Evolutionary conservation across 192 early-diverging fungal species (phyloP), one percentile per base, ranked within the genome.

Genomic region (Entomortierella parvispora): DNA sequence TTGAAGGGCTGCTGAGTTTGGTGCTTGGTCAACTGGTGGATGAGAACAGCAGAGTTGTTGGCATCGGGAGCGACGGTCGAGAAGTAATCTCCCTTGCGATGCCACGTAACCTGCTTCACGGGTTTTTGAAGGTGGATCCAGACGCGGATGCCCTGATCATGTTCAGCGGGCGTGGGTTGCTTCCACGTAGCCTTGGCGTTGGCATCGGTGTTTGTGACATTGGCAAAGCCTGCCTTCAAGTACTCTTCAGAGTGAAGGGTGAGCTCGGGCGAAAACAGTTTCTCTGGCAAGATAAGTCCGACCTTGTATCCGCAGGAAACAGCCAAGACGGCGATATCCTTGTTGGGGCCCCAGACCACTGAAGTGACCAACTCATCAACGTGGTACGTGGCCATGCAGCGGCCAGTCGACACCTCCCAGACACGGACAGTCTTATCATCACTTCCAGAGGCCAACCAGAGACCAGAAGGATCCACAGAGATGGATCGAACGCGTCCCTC

Each of bases 51-150:
- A 62, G 86, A 66, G 74, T 85, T 84, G 32, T 83, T 88, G 74
- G 89, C 93, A 65, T 97, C 92, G 1, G 95, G 89, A 1, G 90
- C 88, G 18, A 97, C 88, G 28, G 93, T 93, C 1, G 93, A 86
- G 83, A 98, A 90, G 81, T 99, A 99, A 82, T 99, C 95, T 61
- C 97, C 97, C 77, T 93, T 96, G 55, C 93, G 85, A 81, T 99
- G 97, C 97, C 97, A 99, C 28, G 86, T 85, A 45, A 99, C 80
- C 58, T 90, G 87, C 64, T 92, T 96, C 33, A 96, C 92, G 12
- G 83, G 76, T 62, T 87, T 72, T 43, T 68, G 65, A 25, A 81
- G 62, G 59, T 66, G 65, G 46, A 75, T 43, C 56, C 62, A 75
- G 44, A 81, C 62, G 32, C 63, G 58, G 33, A 69, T 70, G 29